Evolutionary conservation across 2,329 filamentous ascomycete genomes (phyloP), one percentile per base, ranked within the genome.

Genomic region (Pseudogymnoascus sp.): DNA sequence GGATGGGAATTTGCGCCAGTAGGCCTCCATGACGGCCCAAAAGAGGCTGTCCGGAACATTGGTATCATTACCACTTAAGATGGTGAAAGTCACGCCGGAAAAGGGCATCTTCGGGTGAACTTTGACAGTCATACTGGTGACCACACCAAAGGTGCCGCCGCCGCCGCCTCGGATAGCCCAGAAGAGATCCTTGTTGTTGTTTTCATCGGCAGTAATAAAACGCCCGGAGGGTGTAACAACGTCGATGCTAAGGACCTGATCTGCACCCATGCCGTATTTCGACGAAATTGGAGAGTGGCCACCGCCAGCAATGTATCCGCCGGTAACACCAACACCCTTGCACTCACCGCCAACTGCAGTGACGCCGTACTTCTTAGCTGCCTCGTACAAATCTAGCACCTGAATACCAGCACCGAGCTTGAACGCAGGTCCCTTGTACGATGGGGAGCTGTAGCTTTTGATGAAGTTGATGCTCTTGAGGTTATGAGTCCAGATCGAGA

Each of bases 91-190:
- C 0, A 75, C 69, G 5, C 72, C 69, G 5, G 68, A 62, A 0
- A 74, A 71, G 0, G 70, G 69, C 0, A 69, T 68, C 2, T 75
- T 76, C 0, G 77, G 75, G 65, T 82, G 74, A 0, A 80, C 78
- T 62, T 79, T 79, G 11, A 81, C 68, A 0, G 82, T 85, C 43
- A 85, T 72, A 0, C 81, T 82, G 1, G 78, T 77, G 18, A 86
- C 76, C 1, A 86, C 75, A 0, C 80, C 83, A 67, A 82, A 87
- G 0, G 81, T 85, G 14, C 78, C 79, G 1, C 80, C 81, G 11
- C 63, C 65, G 3, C 81, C 77, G 7, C 83, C 83, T 60, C 80
- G 73, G 61, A 86, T 74, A 0, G 84, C 84, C 84, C 83, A 88
- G 69, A 85, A 86, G 0, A 88, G 71, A 59, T 87, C 83, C 0